These are phyloP conservation scores for Phytophthora rubi DNA, from an alignment of 352 stramenopile genomes.

Conservation along the genomic window DNA sequence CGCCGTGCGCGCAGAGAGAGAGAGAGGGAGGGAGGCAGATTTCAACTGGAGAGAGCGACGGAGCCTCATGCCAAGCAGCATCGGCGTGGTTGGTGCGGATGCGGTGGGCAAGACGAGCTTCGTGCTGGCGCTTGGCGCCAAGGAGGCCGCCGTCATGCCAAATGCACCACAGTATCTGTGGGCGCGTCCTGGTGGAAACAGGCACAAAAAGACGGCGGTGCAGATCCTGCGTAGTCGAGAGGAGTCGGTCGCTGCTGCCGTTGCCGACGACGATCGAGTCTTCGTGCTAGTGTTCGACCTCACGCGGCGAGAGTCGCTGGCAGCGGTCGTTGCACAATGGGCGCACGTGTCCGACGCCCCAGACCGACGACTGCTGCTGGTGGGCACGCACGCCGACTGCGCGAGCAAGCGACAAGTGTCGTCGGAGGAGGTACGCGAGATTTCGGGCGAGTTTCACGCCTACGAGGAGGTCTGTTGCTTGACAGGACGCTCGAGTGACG, in stretches of 20 bases:
- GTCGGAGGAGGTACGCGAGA: slow-evolving; percentile 42
- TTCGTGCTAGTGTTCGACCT: slow-evolving; percentile 67
- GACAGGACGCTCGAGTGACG: slow-evolving; percentile 11
- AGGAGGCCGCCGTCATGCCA: slow-evolving; percentile 7
- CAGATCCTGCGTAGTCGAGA: slow-evolving; percentile 28
- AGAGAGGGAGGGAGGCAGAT: neutral
- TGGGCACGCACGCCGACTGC: slow-evolving; percentile 63
- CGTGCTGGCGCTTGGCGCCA: slow-evolving; percentile 53
- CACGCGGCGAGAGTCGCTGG: slow-evolving; percentile 46
- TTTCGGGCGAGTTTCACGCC: slow-evolving; percentile 58
- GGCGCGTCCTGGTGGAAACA: slow-evolving; percentile 20
- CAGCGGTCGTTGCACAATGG: slow-evolving; percentile 52
- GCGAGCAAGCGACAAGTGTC: slow-evolving; percentile 46
- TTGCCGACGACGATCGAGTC: slow-evolving; percentile 27
- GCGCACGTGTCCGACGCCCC: slow-evolving; percentile 33
- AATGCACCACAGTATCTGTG: slow-evolving; percentile 26
- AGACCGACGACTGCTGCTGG: slow-evolving; percentile 44
- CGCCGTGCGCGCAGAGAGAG: slow-evolving; percentile 9
- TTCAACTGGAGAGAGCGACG: slow-evolving; percentile 5
- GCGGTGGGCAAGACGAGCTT: slow-evolving; percentile 62
- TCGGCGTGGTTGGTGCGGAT: slow-evolving; percentile 49
- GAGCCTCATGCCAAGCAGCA: slow-evolving; percentile 28
- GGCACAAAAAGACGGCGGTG: slow-evolving; percentile 20
- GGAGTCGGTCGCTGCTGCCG: neutral
- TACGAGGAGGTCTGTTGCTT: slow-evolving; percentile 64